Percentiles rank a stretch among this genome's conserved stretches.
phyloP scores from a whole-genome alignment of 768 basidiomycete species.

The Serpula lacrymans region DNA sequence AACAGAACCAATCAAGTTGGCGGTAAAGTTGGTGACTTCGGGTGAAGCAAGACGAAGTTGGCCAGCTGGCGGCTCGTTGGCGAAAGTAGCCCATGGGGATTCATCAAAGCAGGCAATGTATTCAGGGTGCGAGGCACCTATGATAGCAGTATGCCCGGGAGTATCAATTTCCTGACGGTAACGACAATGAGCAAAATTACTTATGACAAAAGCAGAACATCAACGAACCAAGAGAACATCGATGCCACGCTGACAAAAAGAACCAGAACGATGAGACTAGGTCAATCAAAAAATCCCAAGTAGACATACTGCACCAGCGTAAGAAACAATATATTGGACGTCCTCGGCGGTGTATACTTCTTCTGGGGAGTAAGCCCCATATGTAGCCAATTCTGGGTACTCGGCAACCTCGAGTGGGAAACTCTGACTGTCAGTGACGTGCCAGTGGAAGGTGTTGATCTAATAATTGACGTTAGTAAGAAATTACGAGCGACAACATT shows the following conservation, averaged over 20 bases:
- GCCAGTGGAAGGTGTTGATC: slow-evolving; percentile 84
- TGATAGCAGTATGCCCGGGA: slow-evolving; percentile 75
- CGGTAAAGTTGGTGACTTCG: slow-evolving; percentile 57
- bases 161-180: slow-evolving; percentile 70
- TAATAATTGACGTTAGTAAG: slow-evolving; percentile 13
- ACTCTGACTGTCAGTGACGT: slow-evolving; percentile 76
- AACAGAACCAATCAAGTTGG: slow-evolving; percentile 48
- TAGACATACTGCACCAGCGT: slow-evolving; percentile 63
- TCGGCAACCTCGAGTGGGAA: slow-evolving; percentile 69
- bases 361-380: slow-evolving; percentile 63
- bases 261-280: slow-evolving; percentile 1
- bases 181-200: not conserved
- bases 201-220: not conserved
- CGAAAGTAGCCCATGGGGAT: slow-evolving; percentile 58
- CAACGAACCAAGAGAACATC: slow-evolving; percentile 56
- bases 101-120: slow-evolving; percentile 63
- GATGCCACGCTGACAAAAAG: slow-evolving; percentile 54
- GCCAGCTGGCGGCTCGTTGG: slow-evolving; percentile 77
- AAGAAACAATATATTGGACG: slow-evolving; percentile 56
- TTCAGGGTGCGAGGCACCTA: slow-evolving; percentile 66
- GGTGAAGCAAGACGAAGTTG: slow-evolving; percentile 72
- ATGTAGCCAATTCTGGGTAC: slow-evolving; percentile 54
- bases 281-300: not conserved
- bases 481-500: not conserved
- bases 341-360: slow-evolving; percentile 54